Evolutionary conservation across 2,329 filamentous ascomycete species (phyloP), one percentile per base, ranked within the genome.

Genomic region (Ceratocystiopsis minuta): DNA sequence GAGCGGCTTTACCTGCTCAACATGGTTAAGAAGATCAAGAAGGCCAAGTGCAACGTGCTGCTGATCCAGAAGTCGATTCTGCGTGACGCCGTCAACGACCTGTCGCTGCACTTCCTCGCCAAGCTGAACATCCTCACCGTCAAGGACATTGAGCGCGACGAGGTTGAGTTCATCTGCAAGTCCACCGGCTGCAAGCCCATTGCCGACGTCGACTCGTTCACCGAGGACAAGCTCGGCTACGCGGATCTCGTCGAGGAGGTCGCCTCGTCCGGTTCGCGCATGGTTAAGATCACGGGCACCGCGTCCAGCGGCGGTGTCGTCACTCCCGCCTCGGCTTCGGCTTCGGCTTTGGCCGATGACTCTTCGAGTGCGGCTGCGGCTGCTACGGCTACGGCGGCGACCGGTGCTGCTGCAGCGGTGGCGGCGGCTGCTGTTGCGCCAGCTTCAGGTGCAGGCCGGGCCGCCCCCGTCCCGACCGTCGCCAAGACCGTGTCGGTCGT

Each of bases 11-110:
- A 98, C 64, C 75, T 98, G 49, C 74, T 98, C 45, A 96, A 96
- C 69, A 83, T 98, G 76, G 87, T 92, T 58, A 96, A 98, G 75
- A 98, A 96, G 73, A 98, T 98, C 63, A 95, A 96, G 68, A 98
- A 96, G 72, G 87, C 90, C 52, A 98, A 96, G 70, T 98, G 90
- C 67, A 98, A 98, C 55, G 90, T 98, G 36, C 77, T 96, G 37
- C 70, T 98, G 51, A 96, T 98, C 53, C 90, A 98, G 58, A 98
- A 98, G 66, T 96, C 88, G 14, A 98, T 98, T 53, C 76, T 98
- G 45, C 79, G 90, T 53, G 90, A 98, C 55, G 90, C 90, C 33
- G 87, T 98, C 60, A 98, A 98, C 66, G 90, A 98, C 54, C 72
- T 98, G 45, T 93, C 85, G 48, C 73, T 98, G 49, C 90, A 98